phyloP scores from a whole-genome alignment of 495 filamentous ascomycete genomes.

The Hypoxylon cercidicola region DNA sequence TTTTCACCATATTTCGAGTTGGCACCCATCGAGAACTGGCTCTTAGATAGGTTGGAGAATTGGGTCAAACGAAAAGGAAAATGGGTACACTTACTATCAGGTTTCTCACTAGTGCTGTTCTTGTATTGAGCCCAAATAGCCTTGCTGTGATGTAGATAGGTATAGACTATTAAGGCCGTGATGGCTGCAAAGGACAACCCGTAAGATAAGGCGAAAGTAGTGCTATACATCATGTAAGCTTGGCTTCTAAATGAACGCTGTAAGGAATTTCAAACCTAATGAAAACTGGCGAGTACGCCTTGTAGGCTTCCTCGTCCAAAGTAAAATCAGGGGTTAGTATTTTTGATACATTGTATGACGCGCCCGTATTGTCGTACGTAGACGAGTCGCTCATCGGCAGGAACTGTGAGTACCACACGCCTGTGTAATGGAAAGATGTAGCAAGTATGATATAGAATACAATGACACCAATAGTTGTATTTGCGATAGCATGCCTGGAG shows the following conservation, averaged over 20 bases:
- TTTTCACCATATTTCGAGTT: neutral
- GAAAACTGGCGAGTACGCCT: slow-evolving; percentile 71
- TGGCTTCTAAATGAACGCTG: neutral
- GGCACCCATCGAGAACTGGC: no score
- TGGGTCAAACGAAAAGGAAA: no score
- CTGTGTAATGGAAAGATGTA: slow-evolving; percentile 68
- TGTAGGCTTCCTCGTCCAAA: slow-evolving; percentile 64
- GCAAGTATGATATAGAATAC: slow-evolving; percentile 61
- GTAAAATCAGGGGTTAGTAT: slow-evolving; percentile 62
- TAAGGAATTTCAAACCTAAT: slow-evolving; percentile 55
- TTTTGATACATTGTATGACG: slow-evolving; percentile 63
- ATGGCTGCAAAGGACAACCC: slow-evolving; percentile 78
- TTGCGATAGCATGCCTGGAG: slow-evolving; percentile 64
- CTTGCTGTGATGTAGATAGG: slow-evolving; percentile 71
- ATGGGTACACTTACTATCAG: slow-evolving; percentile 57
- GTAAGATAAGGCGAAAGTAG: slow-evolving; percentile 71
- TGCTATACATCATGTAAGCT: slow-evolving; percentile 49
- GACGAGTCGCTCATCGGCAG: slow-evolving; percentile 68
- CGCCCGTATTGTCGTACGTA: slow-evolving; percentile 71
- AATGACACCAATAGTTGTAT: slow-evolving; percentile 70
- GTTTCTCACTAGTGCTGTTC: slow-evolving; percentile 67
- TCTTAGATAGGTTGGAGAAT: no score
- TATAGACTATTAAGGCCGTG: slow-evolving; percentile 71
- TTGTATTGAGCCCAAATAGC: slow-evolving; percentile 68
- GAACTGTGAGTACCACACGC: slow-evolving; percentile 70